Base-by-base conservation (phyloP, 805 yeast genomes). In the Maudiozyma bulderi region DNA sequence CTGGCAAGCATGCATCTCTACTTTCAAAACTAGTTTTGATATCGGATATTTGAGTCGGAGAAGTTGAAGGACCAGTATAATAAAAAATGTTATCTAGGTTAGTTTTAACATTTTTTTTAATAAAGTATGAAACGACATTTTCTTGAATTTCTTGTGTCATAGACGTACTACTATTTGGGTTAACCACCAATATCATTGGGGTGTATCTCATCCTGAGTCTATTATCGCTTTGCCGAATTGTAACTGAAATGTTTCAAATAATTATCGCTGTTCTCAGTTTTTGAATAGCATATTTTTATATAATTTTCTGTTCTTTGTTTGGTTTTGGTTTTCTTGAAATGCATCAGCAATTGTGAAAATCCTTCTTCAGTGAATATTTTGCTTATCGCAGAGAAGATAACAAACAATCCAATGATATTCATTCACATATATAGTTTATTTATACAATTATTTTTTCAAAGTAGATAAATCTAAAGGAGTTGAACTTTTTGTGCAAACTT, bases 401-500 rank as follows among this genome's bases (percentile, higher is more conserved):
- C 26, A 20, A 20, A 20, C 26, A 20, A 20, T 20, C 26, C 26
- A 20, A 20, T 20, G 26, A 20, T 20, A 20, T 20, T 20, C 26
- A 20, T 20, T 20, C 26, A 20, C 26, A 20, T 20, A 20, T 20
- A 20, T 20, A 20, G 26, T 20, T 20, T 20, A 20, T 20, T 20
- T 20, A 20, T 20, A 20, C 26, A 20, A 20, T 20, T 35, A 35
- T 13, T 14, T 6, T 35, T 35, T 35, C 38, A 35, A 15, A n/a
- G 38, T 35, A n/a, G 38, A 35, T n/a, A 35, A n/a, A 13, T 35
- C 15, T 5, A 35, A 35, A 13, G 38, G 38, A 13, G 8, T n/a
- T 6, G 9, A 28, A 37, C 37, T 37, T 26, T 44, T 35, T 6
- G 70, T 58, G 34, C 70, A 65, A 40, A 65, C 59, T 50, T 85